phyloP scores from a whole-genome alignment of 78 protist genomes.

The Abeoforma whisleri region DNA sequence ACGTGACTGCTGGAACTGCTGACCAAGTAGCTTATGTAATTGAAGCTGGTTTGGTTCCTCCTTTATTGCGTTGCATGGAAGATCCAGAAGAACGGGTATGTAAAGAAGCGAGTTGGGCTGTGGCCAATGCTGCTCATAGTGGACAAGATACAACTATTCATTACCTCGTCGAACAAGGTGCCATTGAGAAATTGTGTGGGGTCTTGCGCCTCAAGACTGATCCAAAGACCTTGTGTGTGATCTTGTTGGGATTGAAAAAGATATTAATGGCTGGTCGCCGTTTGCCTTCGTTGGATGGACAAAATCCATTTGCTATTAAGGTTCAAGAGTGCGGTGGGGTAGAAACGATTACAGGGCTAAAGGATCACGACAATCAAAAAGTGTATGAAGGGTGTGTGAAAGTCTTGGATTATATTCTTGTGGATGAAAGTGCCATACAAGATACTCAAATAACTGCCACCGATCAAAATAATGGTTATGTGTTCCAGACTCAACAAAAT shows the following conservation, averaged over 20 bases:
- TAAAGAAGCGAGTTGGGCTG: slow-evolving; percentile 88
- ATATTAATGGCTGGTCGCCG: not conserved
- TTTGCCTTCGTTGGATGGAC: too few relatives aligned
- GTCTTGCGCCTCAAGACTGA: not conserved
- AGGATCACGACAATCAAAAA: too few relatives aligned
- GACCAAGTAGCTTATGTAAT: slow-evolving; percentile 60
- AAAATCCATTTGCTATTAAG: too few relatives aligned
- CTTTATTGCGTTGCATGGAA: slow-evolving; percentile 43
- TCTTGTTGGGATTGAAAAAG: not conserved
- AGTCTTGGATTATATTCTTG: too few relatives aligned
- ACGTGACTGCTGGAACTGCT: slow-evolving; percentile 90
- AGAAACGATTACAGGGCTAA: too few relatives aligned
- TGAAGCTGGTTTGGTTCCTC: not conserved
- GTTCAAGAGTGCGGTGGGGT: too few relatives aligned
- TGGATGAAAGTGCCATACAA: too few relatives aligned
- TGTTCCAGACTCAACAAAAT: too few relatives aligned
- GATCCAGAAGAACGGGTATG: slow-evolving; percentile 65
- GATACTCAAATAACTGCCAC: too few relatives aligned
- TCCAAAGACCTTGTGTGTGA: not conserved
- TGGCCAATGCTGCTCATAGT: not conserved
- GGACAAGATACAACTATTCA: not conserved
- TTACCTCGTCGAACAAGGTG: not conserved
- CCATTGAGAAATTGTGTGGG: not conserved
- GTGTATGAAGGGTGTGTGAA: too few relatives aligned
- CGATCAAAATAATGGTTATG: too few relatives aligned